Evolutionary conservation across 2,329 filamentous ascomycete genomes (phyloP).

Genomic region (Meredithiella fracta): DNA sequence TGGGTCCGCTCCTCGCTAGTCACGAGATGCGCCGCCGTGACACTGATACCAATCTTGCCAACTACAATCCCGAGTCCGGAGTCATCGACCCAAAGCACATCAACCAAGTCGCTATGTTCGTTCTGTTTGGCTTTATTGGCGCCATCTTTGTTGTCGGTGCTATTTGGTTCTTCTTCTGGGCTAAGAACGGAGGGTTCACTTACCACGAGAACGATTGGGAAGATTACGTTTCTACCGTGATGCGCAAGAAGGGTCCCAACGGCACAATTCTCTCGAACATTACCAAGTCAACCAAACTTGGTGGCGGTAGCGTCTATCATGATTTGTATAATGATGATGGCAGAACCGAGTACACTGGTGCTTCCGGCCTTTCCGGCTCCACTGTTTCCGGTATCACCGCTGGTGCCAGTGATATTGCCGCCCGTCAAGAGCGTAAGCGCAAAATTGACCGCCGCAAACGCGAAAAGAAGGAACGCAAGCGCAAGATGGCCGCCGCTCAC

Average conservation of each 20-base stretch:
- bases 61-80: slow-evolving; percentile 28
- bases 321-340: slow-evolving; percentile 39
- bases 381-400: slow-evolving; percentile 29
- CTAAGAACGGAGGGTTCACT: slow-evolving; percentile 84
- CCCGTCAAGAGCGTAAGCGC: slow-evolving; percentile 39
- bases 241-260: slow-evolving; percentile 77
- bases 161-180: slow-evolving; percentile 99
- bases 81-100: slow-evolving; percentile 38
- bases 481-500: slow-evolving; percentile 26
- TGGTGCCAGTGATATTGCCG: slow-evolving; percentile 37
- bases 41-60: slow-evolving; percentile 19
- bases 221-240: slow-evolving; percentile 90
- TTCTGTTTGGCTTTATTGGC: slow-evolving; percentile 71
- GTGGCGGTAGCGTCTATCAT: slow-evolving; percentile 74
- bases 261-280: slow-evolving; percentile 71
- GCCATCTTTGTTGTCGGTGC: slow-evolving; percentile 54
- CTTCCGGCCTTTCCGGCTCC: slow-evolving; percentile 30
- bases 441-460: slow-evolving; percentile 32
- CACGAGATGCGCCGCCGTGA: slow-evolving; percentile 29
- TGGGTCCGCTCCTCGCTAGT: slow-evolving; percentile 28
- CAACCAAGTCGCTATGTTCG: slow-evolving; percentile 59
- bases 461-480: slow-evolving; percentile 23
- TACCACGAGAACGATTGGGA: slow-evolving; percentile 86
- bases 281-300: slow-evolving; percentile 65
- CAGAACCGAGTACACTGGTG: slow-evolving; percentile 29